Evolutionary conservation across 2,329 filamentous ascomycete genomes (phyloP).

Genomic region (Aspergillus floridensis): DNA sequence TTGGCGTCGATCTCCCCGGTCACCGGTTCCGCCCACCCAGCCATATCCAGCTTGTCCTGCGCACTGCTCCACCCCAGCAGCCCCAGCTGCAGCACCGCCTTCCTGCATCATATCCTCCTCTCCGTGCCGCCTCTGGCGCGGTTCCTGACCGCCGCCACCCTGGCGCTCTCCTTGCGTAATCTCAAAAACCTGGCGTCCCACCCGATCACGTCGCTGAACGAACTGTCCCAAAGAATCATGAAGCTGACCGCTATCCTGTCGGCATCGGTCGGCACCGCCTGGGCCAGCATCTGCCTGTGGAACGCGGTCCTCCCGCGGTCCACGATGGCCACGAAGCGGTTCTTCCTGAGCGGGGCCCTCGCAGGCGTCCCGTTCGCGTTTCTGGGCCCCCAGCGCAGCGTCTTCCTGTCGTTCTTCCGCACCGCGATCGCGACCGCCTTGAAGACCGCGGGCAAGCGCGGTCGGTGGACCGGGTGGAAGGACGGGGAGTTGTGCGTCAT

Average conservation of each 20-base stretch:
- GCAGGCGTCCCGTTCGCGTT: constrained; percentile 79
- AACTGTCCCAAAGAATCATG: constrained; percentile 66
- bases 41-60: constrained; percentile 81
- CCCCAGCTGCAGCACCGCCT: constrained; percentile 83
- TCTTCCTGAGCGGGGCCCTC: constrained; percentile 83
- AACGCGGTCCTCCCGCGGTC: constrained; percentile 72
- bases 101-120: constrained; percentile 80
- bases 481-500: constrained; percentile 85
- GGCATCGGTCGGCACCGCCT: constrained; percentile 78
- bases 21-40: constrained; percentile 79
- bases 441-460: constrained; percentile 89
- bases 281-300: constrained; percentile 88
- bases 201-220: constrained; percentile 66
- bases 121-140: constrained; percentile 77
- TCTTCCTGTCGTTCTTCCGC: constrained; percentile 77
- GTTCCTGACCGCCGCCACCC: constrained; percentile 66
- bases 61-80: constrained; percentile 84
- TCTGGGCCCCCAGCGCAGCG: constrained; percentile 54
- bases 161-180: constrained; percentile 63
- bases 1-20: constrained; percentile 72
- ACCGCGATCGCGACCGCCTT: constrained; percentile 79
- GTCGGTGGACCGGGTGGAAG: constrained; percentile 79
- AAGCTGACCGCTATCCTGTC: constrained; percentile 75
- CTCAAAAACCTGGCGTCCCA: constrained; percentile 66
- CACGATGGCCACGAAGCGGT: constrained; percentile 76